Evolutionary conservation across 805 yeast species (phyloP).

Genomic region (Zygosaccharomyces bailii): DNA sequence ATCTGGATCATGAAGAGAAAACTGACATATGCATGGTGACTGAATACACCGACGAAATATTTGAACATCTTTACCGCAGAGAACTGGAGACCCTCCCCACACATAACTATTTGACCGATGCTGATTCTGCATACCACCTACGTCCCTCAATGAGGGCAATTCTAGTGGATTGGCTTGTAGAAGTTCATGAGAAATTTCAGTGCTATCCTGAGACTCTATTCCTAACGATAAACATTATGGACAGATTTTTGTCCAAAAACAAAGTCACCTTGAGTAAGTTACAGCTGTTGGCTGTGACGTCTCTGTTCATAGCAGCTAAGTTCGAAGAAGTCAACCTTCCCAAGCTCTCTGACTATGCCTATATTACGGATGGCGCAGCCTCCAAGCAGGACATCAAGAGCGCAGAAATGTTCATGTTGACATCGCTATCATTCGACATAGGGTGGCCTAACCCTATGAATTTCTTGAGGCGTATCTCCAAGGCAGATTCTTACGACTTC

Average conservation of each 20-base stretch:
- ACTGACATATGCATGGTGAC: constrained; percentile 85
- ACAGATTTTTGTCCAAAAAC: constrained; percentile 74
- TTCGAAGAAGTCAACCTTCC: constrained; percentile 91
- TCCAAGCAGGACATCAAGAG: constrained; percentile 74
- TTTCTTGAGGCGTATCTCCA: constrained; percentile 80
- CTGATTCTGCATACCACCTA: constrained; percentile 56
- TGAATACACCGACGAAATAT: constrained; percentile 85
- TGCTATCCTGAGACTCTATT: constrained; percentile 82
- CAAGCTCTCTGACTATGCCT: constrained; percentile 77
- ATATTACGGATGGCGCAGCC: constrained; percentile 82
- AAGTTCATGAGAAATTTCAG: constrained; percentile 79
- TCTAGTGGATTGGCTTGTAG: constrained; percentile 90
- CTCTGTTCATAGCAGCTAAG: constrained; percentile 85
- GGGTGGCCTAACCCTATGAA: constrained; percentile 89
- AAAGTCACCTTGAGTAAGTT: constrained; percentile 72
- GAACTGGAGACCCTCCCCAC: constrained; percentile 70
- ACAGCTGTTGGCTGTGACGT: constrained; percentile 82
- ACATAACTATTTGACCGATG: constrained; percentile 53
- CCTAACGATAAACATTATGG: constrained; percentile 81
- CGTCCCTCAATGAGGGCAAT: constrained; percentile 83
- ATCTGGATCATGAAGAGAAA: constrained; percentile 63
- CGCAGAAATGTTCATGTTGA: constrained; percentile 77
- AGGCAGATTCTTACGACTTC: constrained; percentile 86
- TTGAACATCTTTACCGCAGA: constrained; percentile 64
- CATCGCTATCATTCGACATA: constrained; percentile 67